Percentiles rank a stretch among this genome's conserved stretches.
Evolutionary conservation across 2,329 filamentous ascomycete species (phyloP).

Genomic region (Trichophyton schoenleinii): DNA sequence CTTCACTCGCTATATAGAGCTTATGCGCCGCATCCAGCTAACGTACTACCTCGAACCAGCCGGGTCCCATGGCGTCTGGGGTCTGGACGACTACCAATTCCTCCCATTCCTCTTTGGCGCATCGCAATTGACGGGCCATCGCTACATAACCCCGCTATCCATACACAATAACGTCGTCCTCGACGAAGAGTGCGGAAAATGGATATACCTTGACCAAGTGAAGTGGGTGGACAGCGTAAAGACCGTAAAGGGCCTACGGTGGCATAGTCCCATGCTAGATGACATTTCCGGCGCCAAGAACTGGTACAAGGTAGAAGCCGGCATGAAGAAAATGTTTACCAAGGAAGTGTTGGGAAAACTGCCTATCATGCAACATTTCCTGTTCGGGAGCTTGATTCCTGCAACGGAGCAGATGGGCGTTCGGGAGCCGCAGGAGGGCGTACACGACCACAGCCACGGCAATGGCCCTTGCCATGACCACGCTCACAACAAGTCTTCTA

Average conservation of each 20-base stretch:
- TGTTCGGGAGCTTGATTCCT: conserved; percentile 77
- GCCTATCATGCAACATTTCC: conserved; percentile 96
- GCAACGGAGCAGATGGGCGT: conserved; percentile 65
- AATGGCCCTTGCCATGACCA: conserved; percentile 51
- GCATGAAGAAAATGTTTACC: conserved; percentile 95
- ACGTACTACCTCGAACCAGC: conserved; percentile 96
- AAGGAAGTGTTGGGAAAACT: conserved; percentile 85
- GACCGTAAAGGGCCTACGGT: conserved; percentile 82
- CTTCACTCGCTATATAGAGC: conserved; percentile 66
- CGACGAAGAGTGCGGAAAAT: conserved; percentile 74
- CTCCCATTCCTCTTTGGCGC: conserved; percentile 91
- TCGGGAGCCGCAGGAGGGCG: conserved; percentile 32
- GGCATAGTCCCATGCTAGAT: conserved; percentile 97
- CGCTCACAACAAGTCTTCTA: conserved; percentile 37
- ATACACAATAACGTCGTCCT: conserved; percentile 83
- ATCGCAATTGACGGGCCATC: conserved; percentile 75
- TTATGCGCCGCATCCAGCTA: conserved; percentile 80
- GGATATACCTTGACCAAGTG: conserved; percentile 84
- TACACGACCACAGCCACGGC: conserved; percentile 40
- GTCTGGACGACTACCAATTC: conserved; percentile 94
- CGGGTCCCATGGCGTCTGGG: conserved; percentile 95
- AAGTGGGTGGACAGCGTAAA: conserved; percentile 92
- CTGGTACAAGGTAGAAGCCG: conserved; percentile 85
- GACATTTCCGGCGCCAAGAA: conserved; percentile 84
- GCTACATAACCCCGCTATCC: conserved; percentile 60